These are phyloP conservation scores for Eucalyptus marginata DNA, from an alignment of 345 rosid genomes.

Conservation along the genomic window DNA sequence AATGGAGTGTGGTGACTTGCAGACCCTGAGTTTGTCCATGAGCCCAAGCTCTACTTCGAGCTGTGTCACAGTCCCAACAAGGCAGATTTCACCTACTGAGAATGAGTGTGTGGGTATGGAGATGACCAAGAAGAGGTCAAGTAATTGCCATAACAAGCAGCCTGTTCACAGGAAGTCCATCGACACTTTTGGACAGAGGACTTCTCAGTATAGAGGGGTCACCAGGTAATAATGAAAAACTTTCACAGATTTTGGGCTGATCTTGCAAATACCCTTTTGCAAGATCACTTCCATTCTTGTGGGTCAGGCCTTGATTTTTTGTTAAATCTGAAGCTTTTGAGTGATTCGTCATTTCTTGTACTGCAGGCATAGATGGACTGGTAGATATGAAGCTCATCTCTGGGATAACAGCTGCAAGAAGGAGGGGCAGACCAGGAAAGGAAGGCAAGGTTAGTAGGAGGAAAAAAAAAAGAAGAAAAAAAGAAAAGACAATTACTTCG, in stretches of 20 bases:
- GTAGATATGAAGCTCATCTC: constrained; percentile 81
- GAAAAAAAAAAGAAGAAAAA: not conserved
- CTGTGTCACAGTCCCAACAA: constrained; percentile 19
- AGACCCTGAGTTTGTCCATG: constrained; percentile 32
- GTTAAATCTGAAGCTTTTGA: not conserved
- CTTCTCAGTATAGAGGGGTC: constrained; percentile 83
- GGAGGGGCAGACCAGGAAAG: constrained; percentile 88
- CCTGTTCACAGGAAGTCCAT: constrained; percentile 76
- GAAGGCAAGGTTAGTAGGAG: constrained; percentile 66
- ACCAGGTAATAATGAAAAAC: constrained; percentile 36
- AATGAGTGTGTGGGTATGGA: constrained; percentile 14
- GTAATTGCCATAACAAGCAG: constrained; percentile 27
- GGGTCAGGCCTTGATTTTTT: not conserved
- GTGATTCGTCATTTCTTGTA: not conserved
- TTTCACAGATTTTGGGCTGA: not conserved
- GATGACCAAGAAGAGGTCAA: constrained; percentile 52
- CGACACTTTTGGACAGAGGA: constrained; percentile 80
- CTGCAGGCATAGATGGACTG: constrained; percentile 73
- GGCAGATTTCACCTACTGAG: constrained; percentile 9
- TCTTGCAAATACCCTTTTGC: not conserved
- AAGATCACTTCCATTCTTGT: not conserved
- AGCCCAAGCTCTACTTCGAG: constrained; percentile 48
- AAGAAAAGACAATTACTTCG: not conserved
- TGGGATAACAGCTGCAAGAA: constrained; percentile 92
- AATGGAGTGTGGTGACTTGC: constrained; percentile 18